A percentile compares a stretch with the other conserved stretches of the same genome.
Evolutionary conservation across 352 stramenopile species (phyloP).

Genomic region (Phytophthora vignae): DNA sequence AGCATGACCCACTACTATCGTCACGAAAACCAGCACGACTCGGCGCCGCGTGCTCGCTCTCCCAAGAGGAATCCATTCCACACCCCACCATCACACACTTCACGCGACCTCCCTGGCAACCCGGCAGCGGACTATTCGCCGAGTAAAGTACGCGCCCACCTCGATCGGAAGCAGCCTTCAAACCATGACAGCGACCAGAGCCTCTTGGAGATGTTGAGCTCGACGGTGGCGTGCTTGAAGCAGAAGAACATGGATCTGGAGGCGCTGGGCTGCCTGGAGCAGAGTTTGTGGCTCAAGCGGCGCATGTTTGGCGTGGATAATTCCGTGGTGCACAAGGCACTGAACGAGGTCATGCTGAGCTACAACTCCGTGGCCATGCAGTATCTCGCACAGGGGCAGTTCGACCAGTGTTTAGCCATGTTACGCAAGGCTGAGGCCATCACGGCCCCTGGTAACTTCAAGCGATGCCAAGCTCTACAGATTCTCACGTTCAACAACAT

Average conservation of each 20-base stretch:
- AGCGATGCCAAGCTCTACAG: slow-evolving; percentile 67
- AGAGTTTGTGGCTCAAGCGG: slow-evolving; percentile 77
- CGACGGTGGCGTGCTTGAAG: slow-evolving; percentile 71
- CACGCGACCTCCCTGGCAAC: slow-evolving; percentile 37
- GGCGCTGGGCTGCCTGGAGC: slow-evolving; percentile 76
- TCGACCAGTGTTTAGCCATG: slow-evolving; percentile 74
- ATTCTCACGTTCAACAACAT: slow-evolving; percentile 89
- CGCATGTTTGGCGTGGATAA: slow-evolving; percentile 79
- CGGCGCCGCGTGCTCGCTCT: slow-evolving; percentile 6
- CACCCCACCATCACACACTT: slow-evolving; percentile 35
- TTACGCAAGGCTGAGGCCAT: slow-evolving; percentile 79
- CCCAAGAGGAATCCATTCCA: slow-evolving; percentile 46
- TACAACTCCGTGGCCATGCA: slow-evolving; percentile 87
- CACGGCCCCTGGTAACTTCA: slow-evolving; percentile 73
- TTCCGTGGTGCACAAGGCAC: slow-evolving; percentile 55
- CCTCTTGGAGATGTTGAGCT: slow-evolving; percentile 75
- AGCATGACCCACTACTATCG: slow-evolving; percentile 32
- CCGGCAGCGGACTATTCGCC: slow-evolving; percentile 11
- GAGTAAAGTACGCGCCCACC: slow-evolving; percentile 19
- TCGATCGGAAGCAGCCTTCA: slow-evolving; percentile 13
- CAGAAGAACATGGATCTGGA: slow-evolving; percentile 83
- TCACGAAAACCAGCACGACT: slow-evolving; percentile 19
- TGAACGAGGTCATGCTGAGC: slow-evolving; percentile 73
- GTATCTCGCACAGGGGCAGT: slow-evolving; percentile 57
- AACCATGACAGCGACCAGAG: slow-evolving; percentile 63